Evolutionary conservation across 2,329 filamentous ascomycete species (phyloP).

Genomic region (Phialocephala subalpina): DNA sequence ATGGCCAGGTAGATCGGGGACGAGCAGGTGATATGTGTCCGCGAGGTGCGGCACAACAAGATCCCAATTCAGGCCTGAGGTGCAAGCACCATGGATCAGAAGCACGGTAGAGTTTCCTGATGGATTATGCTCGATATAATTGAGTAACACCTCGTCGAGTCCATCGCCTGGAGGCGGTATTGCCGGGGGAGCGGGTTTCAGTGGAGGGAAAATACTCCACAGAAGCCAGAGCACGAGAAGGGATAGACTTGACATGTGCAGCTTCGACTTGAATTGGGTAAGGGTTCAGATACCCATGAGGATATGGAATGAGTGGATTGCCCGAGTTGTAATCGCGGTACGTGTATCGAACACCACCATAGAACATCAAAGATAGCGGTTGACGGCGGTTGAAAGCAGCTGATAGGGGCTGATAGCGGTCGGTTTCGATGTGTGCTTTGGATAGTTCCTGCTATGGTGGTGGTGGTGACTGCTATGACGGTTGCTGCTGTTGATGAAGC

Average conservation of each 20-base stretch:
- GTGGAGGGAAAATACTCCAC: constrained; percentile 11
- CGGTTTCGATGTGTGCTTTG: constrained; percentile 12
- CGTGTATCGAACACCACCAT: constrained; percentile 12
- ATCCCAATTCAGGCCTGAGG: constrained; percentile 15
- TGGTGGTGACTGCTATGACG: constrained; percentile 11
- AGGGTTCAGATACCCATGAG: constrained; percentile 10
- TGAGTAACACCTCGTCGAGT: not conserved
- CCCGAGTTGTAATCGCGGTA: constrained; percentile 9
- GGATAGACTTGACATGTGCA: constrained; percentile 14
- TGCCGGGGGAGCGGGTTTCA: not conserved
- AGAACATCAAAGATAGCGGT: constrained; percentile 14
- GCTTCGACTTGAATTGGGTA: constrained; percentile 12
- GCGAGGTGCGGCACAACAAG: constrained; percentile 13
- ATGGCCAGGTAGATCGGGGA: constrained; percentile 18
- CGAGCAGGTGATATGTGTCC: constrained; percentile 14
- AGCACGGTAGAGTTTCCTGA: constrained; percentile 11
- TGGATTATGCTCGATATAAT: constrained; percentile 2
- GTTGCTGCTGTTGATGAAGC: constrained; percentile 11
- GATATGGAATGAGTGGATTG: constrained; percentile 12
- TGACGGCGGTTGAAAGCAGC: constrained; percentile 11
- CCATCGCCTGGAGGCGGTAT: too few species aligned
- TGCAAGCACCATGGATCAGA: constrained; percentile 17
- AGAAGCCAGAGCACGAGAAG: constrained; percentile 10
- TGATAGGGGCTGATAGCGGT: constrained; percentile 12
- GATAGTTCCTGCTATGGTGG: constrained; percentile 10